A percentile compares a stretch with the other conserved stretches of the same genome.
Conservation (phyloP, 2,329 filamentous ascomycete genomes). For the Fusarium chaquense region DNA sequence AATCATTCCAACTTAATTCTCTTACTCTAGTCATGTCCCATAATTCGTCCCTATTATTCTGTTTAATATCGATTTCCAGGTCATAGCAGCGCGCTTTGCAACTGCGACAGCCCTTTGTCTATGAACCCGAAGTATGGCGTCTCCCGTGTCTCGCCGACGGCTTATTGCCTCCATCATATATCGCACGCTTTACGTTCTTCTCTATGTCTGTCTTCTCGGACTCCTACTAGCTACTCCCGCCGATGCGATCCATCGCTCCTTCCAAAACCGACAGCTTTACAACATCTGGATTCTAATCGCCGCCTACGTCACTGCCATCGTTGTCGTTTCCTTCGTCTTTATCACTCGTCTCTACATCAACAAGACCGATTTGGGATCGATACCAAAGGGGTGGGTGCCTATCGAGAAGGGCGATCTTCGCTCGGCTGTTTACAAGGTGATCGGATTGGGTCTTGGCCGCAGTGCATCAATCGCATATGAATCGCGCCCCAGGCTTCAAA, state of each 20-base stretch:
- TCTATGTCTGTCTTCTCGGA: constrained; percentile 78
- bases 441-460: constrained; percentile 76
- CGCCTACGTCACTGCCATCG: constrained; percentile 77
- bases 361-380: constrained; percentile 79
- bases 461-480: constrained; percentile 87
- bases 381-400: constrained; percentile 89
- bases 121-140: constrained; percentile 40
- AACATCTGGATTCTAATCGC: constrained; percentile 87
- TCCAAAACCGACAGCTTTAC: constrained; percentile 73
- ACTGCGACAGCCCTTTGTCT: constrained; percentile 13
- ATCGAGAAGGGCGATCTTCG: constrained; percentile 86
- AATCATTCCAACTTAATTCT: background rate
- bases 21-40: constrained; percentile 47
- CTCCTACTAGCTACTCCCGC: constrained; percentile 84
- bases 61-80: constrained; percentile 27
- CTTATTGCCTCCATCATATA: constrained; percentile 85
- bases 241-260: constrained; percentile 83
- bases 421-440: constrained; percentile 79
- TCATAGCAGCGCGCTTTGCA: constrained; percentile 21
- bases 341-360: constrained; percentile 88
- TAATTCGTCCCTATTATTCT: constrained; percentile 25
- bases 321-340: constrained; percentile 82
- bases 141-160: constrained; percentile 57
- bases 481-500: constrained; percentile 51
- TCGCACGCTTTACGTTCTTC: constrained; percentile 78